Evolutionary conservation across 2,329 filamentous ascomycete genomes (phyloP), one percentile per base, ranked within the genome.

Genomic region (Lasiodiplodia sp.): DNA sequence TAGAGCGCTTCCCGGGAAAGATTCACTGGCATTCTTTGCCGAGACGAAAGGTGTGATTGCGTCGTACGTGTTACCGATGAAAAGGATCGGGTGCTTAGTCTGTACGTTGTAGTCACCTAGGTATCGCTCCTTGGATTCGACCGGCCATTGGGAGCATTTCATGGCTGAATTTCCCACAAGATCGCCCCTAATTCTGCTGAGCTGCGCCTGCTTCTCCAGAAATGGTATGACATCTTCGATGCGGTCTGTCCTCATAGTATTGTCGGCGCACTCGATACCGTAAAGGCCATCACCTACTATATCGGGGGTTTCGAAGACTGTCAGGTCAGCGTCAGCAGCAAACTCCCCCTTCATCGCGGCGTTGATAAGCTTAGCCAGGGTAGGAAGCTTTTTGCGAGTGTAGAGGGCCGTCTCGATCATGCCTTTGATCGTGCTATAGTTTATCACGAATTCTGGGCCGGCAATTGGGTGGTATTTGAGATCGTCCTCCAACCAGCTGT

Each of bases 91-190:
- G 38, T 70, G 64, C 52, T 66, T 72, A 0, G 71, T 74, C 28
- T 71, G 70, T 53, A 73, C 69, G n/a, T 67, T 58, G 11, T 53
- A 72, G 16, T 70, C 71, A 0, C 70, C 71, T 4, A 44, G 65
- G 52, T 69, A 73, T 34, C 68, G 70, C 69, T 73, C 73, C 44
- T 69, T 70, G 4, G 71, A 72, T 0, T 70, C 55, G 37, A 70
- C 72, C 28, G 69, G 69, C 72, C 72, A 73, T 44, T 70, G 70
- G n/a, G 72, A 69, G 38, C 72, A 73, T 0, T 21, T 5, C 81
- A 81, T 71, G 57, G 51, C n/a, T 4, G 62, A 57, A 55, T 68
- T 73, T n/a, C 58, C 38, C 6, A 72, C 65, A 49, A 74, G 38
- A 23, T 76, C 74, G 18, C 66, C 63, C 23, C 70, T 72, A 2